Base-by-base conservation (phyloP, 2,329 filamentous ascomycete genomes). In the Trichoderma koningiopsis region DNA sequence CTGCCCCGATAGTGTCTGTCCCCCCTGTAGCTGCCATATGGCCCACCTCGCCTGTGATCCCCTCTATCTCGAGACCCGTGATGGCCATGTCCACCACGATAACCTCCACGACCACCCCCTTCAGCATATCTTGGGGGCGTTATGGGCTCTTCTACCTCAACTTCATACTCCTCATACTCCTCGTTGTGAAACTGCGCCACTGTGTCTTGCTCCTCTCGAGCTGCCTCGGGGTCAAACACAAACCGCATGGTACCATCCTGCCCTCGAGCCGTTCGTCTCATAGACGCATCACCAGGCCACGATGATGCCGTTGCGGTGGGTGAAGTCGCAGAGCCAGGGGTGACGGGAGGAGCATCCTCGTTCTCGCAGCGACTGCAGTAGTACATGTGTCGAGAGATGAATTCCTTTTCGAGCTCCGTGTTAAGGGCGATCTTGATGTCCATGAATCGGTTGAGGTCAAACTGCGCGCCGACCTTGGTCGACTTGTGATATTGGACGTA, bases 381-480 rank as follows among this genome's bases (percentile, higher is more conserved):
- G 72, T 87, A 83, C 3, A 89, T 86, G 78, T 90, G 91, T 24
- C 93, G 89, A 0, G 87, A 86, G 55, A 89, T 79, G 7, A 85
- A 79, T n/a, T 82, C 83, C 43, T 85, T 82, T 63, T 93, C 90
- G 61, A 93, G 86, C 80, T 96, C 91, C 75, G 92, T 88, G 79
- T 98, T 97, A 71, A 97, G 85, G 29, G 88, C 86, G 72, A 98
- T 97, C 77, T 96, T 93, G 74, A 96, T 89, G 72, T 91, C 88
- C 76, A 98, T 92, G 77, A 97, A 95, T 66, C 86, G 87, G 73
- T 95, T 90, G 55, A 95, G 84, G 58, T 91, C 87, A 79, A 93
- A 91, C 59, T 87, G 83, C 19, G 87, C 84, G 7, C 94, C 94
- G 24, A 97, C 84, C 62, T 90, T 88, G 40, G 94, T 97, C 63